phyloP scores from a whole-genome alignment of 1,284 basidiomycete genomes.

The Microbotryum intermedium region DNA sequence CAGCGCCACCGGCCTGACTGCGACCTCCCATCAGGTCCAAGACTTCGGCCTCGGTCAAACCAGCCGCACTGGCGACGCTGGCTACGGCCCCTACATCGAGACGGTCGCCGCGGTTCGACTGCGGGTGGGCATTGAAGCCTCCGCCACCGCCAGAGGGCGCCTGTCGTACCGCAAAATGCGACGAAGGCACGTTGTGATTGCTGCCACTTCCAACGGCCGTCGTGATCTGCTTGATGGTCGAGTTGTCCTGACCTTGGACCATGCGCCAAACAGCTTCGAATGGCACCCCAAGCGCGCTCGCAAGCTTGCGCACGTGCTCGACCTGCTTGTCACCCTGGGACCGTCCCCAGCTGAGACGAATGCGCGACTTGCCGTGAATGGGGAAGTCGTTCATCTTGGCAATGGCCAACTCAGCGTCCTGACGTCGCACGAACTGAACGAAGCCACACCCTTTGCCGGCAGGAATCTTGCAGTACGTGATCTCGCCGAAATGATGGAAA shows the following conservation, averaged over 20 bases:
- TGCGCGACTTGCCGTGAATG: constrained; percentile 71
- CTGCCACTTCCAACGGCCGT: constrained; percentile 24
- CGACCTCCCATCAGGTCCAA: constrained; percentile 23
- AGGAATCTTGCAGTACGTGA: constrained; percentile 91
- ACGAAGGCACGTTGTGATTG: neutral
- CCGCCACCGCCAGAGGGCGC: neutral
- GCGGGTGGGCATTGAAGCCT: neutral
- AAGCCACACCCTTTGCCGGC: constrained; percentile 93
- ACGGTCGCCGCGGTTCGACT: constrained; percentile 1
- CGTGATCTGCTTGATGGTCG: constrained; percentile 35
- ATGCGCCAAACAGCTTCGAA: constrained; percentile 34
- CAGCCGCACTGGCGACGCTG: constrained; percentile 26
- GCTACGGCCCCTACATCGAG: constrained; percentile 14
- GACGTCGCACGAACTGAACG: constrained; percentile 84
- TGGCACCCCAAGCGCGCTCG: constrained; percentile 31
- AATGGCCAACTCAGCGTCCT: constrained; percentile 83
- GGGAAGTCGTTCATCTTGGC: constrained; percentile 95
- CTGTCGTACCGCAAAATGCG: neutral
- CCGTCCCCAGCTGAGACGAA: constrained; percentile 84
- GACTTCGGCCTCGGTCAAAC: constrained; percentile 25
- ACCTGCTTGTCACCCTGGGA: constrained; percentile 50
- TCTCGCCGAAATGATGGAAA: constrained; percentile 81
- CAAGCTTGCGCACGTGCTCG: constrained; percentile 35
- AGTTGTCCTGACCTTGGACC: constrained; percentile 34
- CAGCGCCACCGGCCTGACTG: neutral